These are phyloP conservation scores for Aspergillus sp. DNA, from an alignment of 2,329 filamentous ascomycete species.

Conservation along the genomic window DNA sequence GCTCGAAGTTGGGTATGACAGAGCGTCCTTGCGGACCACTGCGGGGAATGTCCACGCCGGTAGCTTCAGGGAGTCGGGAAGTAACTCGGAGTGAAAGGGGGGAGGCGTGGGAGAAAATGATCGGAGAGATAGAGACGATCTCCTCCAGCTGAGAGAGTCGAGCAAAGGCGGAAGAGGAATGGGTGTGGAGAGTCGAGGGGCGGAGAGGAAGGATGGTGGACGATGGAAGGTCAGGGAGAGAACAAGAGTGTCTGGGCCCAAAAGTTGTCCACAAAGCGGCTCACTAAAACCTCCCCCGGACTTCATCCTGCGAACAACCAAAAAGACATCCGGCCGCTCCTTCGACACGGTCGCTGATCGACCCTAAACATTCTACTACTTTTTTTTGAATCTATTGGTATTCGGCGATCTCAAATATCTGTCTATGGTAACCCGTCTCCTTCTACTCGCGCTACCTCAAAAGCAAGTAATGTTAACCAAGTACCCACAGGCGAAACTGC, in stretches of 20 bases:
- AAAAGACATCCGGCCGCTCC: not conserved
- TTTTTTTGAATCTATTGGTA: not conserved
- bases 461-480: not conserved
- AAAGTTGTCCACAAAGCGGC: slow-evolving; percentile 34
- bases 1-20: slow-evolving; percentile 13
- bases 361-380: not conserved
- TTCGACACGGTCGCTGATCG: not conserved
- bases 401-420: not conserved
- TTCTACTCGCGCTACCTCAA: not conserved
- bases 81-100: not conserved
- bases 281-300: not conserved
- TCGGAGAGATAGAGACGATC: not conserved
- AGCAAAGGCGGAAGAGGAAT: not conserved
- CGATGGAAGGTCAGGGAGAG: slow-evolving; percentile 16
- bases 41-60: slow-evolving; percentile 30
- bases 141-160: not conserved
- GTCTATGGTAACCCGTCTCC: not conserved
- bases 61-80: slow-evolving; percentile 26
- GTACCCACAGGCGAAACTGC: slow-evolving; percentile 56
- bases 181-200: slow-evolving; percentile 3
- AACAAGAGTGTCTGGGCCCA: slow-evolving; percentile 17
- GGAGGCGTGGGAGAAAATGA: not conserved
- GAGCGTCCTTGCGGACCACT: slow-evolving; percentile 23
- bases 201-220: slow-evolving; percentile 9
- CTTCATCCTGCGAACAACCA: slow-evolving; percentile 19